Conservation (phyloP, 1,284 basidiomycete genomes). For the Exobasidium rhododendri region DNA sequence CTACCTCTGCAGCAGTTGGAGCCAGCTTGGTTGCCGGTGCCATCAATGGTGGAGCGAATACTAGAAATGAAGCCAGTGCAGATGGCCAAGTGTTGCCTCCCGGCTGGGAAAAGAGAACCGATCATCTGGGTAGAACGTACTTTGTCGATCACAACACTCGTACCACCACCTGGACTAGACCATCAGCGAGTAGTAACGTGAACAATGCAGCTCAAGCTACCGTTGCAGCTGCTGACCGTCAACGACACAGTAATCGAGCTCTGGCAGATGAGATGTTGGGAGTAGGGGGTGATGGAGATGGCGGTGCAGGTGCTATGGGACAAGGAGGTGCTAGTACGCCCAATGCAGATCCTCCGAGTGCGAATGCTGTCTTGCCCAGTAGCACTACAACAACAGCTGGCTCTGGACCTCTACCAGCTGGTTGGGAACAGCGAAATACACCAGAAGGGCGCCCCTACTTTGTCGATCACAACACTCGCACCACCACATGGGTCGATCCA, state of each 20-base stretch:
- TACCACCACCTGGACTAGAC: conserved; percentile 84
- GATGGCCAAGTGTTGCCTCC: conserved; percentile 63
- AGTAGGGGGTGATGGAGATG: conserved; percentile 26
- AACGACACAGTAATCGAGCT: conserved; percentile 48
- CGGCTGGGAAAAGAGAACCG: conserved; percentile 91
- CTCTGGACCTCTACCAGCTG: conserved; percentile 78
- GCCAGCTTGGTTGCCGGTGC: conserved; percentile 15
- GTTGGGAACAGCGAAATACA: conserved; percentile 97
- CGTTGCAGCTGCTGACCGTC: conserved; percentile 45
- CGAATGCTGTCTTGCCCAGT: conserved; percentile 54
- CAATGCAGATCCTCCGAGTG: conserved; percentile 18
- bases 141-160: conserved; percentile 77
- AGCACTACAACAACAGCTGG: conserved; percentile 68
- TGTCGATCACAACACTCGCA: conserved; percentile 84
- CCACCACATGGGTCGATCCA: conserved; percentile 98
- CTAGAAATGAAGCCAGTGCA: conserved; percentile 2
- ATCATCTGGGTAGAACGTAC: conserved; percentile 81
- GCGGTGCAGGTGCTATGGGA: background rate
- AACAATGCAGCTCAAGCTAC: conserved; percentile 39
- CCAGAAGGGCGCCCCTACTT: conserved; percentile 98
- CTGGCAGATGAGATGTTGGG: conserved; percentile 55
- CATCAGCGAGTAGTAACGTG: conserved; percentile 33
- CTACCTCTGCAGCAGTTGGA: conserved; percentile 13
- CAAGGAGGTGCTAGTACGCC: conserved; percentile 19
- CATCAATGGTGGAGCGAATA: background rate